A percentile compares a stretch with the other conserved stretches of the same genome.
Conservation (phyloP, 2,329 filamentous ascomycete genomes). For the Rhinocladiella mackenziei region DNA sequence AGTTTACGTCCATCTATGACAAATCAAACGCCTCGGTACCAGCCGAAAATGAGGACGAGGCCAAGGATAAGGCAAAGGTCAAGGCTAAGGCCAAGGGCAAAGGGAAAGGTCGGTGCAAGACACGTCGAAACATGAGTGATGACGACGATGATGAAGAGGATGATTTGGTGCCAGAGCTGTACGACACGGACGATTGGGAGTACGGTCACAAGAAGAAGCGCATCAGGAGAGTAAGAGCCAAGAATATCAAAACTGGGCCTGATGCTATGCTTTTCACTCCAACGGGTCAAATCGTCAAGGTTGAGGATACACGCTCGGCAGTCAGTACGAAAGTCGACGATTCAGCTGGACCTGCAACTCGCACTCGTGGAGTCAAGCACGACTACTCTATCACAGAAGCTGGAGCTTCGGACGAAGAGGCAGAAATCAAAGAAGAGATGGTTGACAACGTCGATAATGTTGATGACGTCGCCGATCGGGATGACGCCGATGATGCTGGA, state of each 20-base stretch:
- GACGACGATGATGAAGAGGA: constrained; percentile 22
- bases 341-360: constrained; percentile 8
- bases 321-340: constrained; percentile 29
- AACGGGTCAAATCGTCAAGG: constrained; percentile 50
- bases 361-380: constrained; percentile 23
- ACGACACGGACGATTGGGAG: constrained; percentile 20
- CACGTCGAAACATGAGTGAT: constrained; percentile 4
- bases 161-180: constrained; percentile 12
- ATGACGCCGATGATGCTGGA: not conserved
- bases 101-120: not conserved
- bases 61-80: constrained; percentile 1
- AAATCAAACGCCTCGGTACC: not conserved
- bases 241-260: constrained; percentile 6
- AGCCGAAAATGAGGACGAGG: not conserved
- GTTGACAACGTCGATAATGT: not conserved
- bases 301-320: constrained; percentile 46
- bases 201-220: not conserved
- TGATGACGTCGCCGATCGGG: not conserved
- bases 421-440: not conserved
- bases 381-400: constrained; percentile 17
- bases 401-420: constrained; percentile 5
- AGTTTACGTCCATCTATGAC: constrained; percentile 9
- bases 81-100: constrained; percentile 8
- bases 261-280: constrained; percentile 1
- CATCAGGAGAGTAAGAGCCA: not conserved